Conservation (phyloP, 495 filamentous ascomycete genomes). For the Talaromyces borbonicus region DNA sequence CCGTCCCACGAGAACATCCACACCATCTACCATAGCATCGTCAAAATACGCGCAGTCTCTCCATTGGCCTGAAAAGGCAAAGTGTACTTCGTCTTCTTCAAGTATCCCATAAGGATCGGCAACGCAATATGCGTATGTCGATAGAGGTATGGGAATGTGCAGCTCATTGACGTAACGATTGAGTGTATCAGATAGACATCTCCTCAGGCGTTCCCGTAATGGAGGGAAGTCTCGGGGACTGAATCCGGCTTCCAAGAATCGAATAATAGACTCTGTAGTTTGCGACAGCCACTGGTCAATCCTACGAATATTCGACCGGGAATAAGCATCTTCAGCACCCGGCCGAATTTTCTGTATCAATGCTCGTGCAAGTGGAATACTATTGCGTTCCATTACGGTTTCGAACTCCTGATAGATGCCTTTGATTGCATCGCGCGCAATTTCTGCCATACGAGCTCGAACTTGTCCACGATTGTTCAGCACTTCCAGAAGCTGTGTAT, state of each 20-base stretch:
- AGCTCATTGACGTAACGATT: constrained; percentile 48
- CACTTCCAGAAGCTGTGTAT: constrained; percentile 70
- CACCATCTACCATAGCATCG: constrained; percentile 50
- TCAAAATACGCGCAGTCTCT: constrained; percentile 37
- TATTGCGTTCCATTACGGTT: constrained; percentile 41
- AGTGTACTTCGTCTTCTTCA: constrained; percentile 64
- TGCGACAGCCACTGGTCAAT: constrained; percentile 28
- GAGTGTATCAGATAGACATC: constrained; percentile 45
- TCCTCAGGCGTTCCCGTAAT: constrained; percentile 46
- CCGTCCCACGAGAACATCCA: constrained; percentile 80
- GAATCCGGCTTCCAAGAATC: constrained; percentile 51
- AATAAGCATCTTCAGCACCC: constrained; percentile 14
- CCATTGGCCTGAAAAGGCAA: constrained; percentile 61
- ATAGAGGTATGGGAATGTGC: constrained; percentile 63
- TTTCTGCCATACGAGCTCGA: constrained; percentile 43
- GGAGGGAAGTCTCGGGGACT: constrained; percentile 46
- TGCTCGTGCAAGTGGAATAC: constrained; percentile 24
- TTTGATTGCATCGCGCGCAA: constrained; percentile 51
- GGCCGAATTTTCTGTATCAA: constrained; percentile 31
- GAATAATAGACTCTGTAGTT: constrained; percentile 26
- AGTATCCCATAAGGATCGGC: constrained; percentile 67
- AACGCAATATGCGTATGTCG: constrained; percentile 70
- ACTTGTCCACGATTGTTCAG: constrained; percentile 56
- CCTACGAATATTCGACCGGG: constrained; percentile 16
- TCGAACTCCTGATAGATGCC: constrained; percentile 39